Evolutionary conservation across 805 yeast genomes (phyloP), one percentile per base, ranked within the genome.

Genomic region (Candida namnaoensis): DNA sequence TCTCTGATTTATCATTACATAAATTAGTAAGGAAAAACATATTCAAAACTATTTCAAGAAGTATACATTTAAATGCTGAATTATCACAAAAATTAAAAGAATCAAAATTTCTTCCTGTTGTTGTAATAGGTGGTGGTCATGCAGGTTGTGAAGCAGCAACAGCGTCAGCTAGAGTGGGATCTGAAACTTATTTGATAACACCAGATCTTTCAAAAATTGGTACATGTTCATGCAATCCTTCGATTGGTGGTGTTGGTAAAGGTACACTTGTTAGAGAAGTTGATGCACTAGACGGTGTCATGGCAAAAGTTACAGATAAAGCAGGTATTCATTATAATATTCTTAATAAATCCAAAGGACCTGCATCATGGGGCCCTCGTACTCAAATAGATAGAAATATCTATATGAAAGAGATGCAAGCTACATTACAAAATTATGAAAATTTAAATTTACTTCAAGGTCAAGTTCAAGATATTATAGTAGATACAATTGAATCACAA

Each of bases 111-210:
- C 47, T 56, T 38, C 91, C 88, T 0, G 96, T 88, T 0, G 72
- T 91, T 1, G 91, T 93, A 5, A 78, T 93, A 19, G 99, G 99
- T 5, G 99, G 95, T 11, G 99, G 99, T 0, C 99, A 93, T 66
- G 99, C 99, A 32, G 99, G 99, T 11, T 82, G 95, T 51, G 99
- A 93, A 61, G 99, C 99, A 0, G 93, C 96, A 3, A 72, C 96
- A 0, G 98, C 91, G 0, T 71, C 96, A 1, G 95, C 98, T 1
- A 69, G 99, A 47, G 57, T 85, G 1, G 97, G 97, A 0, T 73
- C 82, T 2, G 46, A 55, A 4, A 82, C 95, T 0, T 66, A 80
- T 2, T 66, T 93, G 26, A 69, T 93, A 2, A 90, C 99, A 0
- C 98, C 96, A 2, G 73, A 69, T 37, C 54, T 78, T 32, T 57